Evolutionary conservation across 2,329 filamentous ascomycete species (phyloP), one percentile per base, ranked within the genome.

Genomic region (Torrubiella hemipterigena): DNA sequence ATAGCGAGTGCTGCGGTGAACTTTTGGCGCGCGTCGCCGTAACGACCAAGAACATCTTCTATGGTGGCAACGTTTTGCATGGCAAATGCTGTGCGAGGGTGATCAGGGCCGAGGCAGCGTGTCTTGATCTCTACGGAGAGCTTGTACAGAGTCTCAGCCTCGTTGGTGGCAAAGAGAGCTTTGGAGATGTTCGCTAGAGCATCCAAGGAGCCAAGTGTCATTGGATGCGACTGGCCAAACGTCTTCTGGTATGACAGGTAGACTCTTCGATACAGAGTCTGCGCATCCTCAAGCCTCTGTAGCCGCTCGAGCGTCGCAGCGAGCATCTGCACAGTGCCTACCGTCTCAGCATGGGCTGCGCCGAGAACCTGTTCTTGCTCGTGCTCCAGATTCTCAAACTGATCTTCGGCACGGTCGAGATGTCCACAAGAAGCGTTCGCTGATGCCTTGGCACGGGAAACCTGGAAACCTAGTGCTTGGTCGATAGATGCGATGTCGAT

Each of bases 151-250:
- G 30, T 25, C 31, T 49, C 48, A 3, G 48, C 46, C 15, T 50
- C 45, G 34, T 49, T 47, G 13, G 48, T 40, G 31, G 46, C 42
- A 17, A 43, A 40, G 29, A 36, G 43, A 5, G 36, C 42, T 22
- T 37, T 38, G 23, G 38, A 46, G 14, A 43, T 41, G 32, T 41
- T 28, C 17, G 47, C 46, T 17, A 50, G 40, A 27, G 44, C 38
- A 21, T 50, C 47, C 12, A 49, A 43, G 3, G 46, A 44, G 16
- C 45, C 40, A 7, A 50, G 38, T 7, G 47, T 46, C 33, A 47
- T 45, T 17, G 44, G 42, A 21, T 49, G 43, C 30, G 35, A 37
- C 18, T 39, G 40, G 24, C 45, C 43, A 34, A 47, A 44, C 25
- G 41, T 38, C 19, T 40, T 49, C 25, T 44, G 41, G 34, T 45